These are phyloP conservation scores for Liquidambar formosana DNA, from an alignment of 164 flowering plant species.

Conservation along the genomic window DNA sequence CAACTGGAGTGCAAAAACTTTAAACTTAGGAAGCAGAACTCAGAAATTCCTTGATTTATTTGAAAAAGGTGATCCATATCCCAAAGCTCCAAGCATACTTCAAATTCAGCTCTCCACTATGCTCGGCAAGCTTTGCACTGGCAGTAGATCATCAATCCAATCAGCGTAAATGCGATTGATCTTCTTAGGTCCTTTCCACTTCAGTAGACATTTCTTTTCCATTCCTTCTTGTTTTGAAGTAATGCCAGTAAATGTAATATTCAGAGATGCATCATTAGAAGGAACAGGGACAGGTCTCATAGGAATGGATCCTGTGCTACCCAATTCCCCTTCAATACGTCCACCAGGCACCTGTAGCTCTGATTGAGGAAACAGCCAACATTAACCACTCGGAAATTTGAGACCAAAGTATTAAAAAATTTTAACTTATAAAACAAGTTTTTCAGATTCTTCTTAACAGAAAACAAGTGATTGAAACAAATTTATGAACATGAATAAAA, in stretches of 20 bases:
- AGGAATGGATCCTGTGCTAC: conserved; percentile 6
- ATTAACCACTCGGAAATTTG: background rate
- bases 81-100: background rate
- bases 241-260: conserved; percentile 2
- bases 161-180: conserved; percentile 70
- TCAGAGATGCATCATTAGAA: conserved; percentile 19
- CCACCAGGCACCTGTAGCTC: conserved; percentile 50
- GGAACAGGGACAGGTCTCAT: conserved; percentile 23
- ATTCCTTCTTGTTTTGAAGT: conserved; percentile 25
- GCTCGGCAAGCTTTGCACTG: conserved; percentile 26
- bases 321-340: conserved; percentile 37
- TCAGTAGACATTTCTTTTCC: conserved; percentile 37
- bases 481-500: too few species aligned
- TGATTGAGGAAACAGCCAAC: conserved; percentile 22
- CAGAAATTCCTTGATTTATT: background rate
- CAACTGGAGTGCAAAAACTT: background rate
- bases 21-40: conserved; percentile 1
- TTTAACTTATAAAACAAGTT: background rate
- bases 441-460: too few species aligned
- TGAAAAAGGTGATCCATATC: background rate
- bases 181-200: conserved; percentile 60
- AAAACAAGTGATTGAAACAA: too few species aligned
- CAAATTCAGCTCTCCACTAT: conserved; percentile 34
- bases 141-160: conserved; percentile 71
- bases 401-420: background rate